phyloP scores from a whole-genome alignment of 1,284 basidiomycete genomes.

The Trametes versicolor region DNA sequence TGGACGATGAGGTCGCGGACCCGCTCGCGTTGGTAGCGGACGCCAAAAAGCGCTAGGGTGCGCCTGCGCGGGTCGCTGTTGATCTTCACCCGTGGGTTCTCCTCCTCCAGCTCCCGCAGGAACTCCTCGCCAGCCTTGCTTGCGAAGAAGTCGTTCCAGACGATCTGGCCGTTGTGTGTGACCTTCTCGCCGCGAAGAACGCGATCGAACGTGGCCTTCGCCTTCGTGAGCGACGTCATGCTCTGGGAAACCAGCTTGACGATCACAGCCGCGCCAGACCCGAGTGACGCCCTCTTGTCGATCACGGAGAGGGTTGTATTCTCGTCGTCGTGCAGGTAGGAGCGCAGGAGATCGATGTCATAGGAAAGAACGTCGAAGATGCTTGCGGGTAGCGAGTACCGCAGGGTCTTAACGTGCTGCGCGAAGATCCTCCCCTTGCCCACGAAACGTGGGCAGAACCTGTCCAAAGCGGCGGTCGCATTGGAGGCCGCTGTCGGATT shows the following conservation, averaged over 20 bases:
- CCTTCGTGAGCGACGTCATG: constrained; percentile 54
- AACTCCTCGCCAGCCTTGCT: constrained; percentile 53
- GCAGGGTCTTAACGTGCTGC: constrained; percentile 58
- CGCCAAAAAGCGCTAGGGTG: constrained; percentile 63
- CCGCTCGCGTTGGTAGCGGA: constrained; percentile 47
- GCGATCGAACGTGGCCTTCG: constrained; percentile 69
- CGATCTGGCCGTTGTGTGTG: constrained; percentile 54
- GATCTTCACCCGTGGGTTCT: constrained; percentile 53
- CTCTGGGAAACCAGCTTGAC: constrained; percentile 59
- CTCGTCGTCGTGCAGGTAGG: constrained; percentile 29
- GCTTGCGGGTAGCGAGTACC: constrained; percentile 50
- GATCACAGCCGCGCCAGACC: constrained; percentile 36
- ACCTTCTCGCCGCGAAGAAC: constrained; percentile 67
- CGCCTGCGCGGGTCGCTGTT: constrained; percentile 52
- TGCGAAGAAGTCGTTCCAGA: constrained; percentile 72
- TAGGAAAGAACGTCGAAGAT: constrained; percentile 46
- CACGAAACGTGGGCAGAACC: constrained; percentile 52
- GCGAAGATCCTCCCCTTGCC: constrained; percentile 57
- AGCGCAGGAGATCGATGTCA: constrained; percentile 39
- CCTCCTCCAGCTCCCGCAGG: constrained; percentile 52
- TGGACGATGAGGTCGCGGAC: constrained; percentile 56
- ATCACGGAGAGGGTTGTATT: constrained; percentile 40
- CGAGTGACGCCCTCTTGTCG: constrained; percentile 18
- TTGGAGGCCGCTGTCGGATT: constrained; percentile 57
- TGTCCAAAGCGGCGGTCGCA: constrained; percentile 57